A percentile compares a stretch with the other conserved stretches of the same genome.
phyloP scores from a whole-genome alignment of 257 asterid species.

The Salvia rosmarinus region DNA sequence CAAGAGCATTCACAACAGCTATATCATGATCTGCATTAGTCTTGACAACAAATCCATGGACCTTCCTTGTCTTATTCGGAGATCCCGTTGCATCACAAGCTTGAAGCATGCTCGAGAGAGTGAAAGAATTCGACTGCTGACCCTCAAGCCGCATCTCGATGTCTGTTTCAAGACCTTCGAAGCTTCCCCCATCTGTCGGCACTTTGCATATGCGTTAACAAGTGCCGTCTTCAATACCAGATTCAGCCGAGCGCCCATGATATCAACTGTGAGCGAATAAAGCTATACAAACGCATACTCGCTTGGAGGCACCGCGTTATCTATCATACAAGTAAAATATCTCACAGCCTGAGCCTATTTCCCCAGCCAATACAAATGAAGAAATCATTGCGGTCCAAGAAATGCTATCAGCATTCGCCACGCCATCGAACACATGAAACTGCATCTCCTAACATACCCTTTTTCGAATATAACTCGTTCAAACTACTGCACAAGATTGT shows the following conservation, averaged over 20 bases:
- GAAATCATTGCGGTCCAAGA: conserved; percentile 48
- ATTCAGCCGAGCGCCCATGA: conserved; percentile 39
- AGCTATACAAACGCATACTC: conserved; percentile 43
- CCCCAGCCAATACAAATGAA: conserved; percentile 37
- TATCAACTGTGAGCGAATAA: conserved; percentile 33
- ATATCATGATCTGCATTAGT: conserved; percentile 31
- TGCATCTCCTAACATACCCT: conserved; percentile 23
- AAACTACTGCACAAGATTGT: conserved; percentile 36
- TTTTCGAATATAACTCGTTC: conserved; percentile 42
- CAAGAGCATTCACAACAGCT: conserved; percentile 45
- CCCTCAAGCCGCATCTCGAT: conserved; percentile 38
- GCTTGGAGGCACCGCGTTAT: conserved; percentile 31
- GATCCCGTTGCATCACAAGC: conserved; percentile 32
- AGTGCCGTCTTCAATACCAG: conserved; percentile 43
- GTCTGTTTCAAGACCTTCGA: conserved; percentile 34
- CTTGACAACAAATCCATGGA: conserved; percentile 41
- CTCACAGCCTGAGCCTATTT: conserved; percentile 27
- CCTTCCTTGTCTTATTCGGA: conserved; percentile 26
- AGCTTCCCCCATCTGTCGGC: conserved; percentile 40
- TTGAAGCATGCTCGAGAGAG: conserved; percentile 36
- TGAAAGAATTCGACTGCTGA: conserved; percentile 40
- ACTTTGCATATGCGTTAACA: conserved; percentile 37
- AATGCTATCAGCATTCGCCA: conserved; percentile 35
- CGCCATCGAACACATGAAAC: conserved; percentile 35
- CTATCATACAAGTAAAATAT: conserved; percentile 35